Evolutionary conservation across 768 basidiomycete species (phyloP).

Genomic region (Crepidotus variabilis): DNA sequence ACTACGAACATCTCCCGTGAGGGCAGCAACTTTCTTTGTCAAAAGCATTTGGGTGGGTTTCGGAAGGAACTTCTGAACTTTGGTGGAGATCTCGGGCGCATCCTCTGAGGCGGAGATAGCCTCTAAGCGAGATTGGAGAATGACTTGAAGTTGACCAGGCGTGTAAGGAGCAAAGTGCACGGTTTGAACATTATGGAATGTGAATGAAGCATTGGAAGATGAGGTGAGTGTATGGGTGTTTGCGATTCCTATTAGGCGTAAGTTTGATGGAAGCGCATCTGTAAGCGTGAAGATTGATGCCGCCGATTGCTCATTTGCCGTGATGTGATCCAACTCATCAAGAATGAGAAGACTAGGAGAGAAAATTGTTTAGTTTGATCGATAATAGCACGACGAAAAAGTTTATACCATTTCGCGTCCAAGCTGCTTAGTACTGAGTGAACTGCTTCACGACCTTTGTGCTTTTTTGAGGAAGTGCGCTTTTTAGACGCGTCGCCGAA

Average conservation of each 20-base stretch:
- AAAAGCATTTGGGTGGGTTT: slow-evolving; percentile 61
- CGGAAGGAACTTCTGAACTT: slow-evolving; percentile 56
- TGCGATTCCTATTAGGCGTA: slow-evolving; percentile 82
- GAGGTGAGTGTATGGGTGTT: slow-evolving; percentile 84
- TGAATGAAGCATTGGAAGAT: slow-evolving; percentile 30
- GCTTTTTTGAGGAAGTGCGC: slow-evolving; percentile 34
- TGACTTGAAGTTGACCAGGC: slow-evolving; percentile 62
- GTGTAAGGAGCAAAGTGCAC: slow-evolving; percentile 83
- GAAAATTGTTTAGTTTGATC: not conserved
- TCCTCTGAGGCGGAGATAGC: slow-evolving; percentile 37
- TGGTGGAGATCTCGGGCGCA: slow-evolving; percentile 25
- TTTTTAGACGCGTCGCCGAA: slow-evolving; percentile 34
- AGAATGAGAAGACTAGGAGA: slow-evolving; percentile 64
- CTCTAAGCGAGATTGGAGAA: slow-evolving; percentile 62
- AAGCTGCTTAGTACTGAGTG: slow-evolving; percentile 39
- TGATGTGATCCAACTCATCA: slow-evolving; percentile 85
- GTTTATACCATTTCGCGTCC: slow-evolving; percentile 49
- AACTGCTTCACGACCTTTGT: slow-evolving; percentile 46
- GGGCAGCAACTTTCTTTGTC: slow-evolving; percentile 75
- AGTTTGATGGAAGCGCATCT: slow-evolving; percentile 40
- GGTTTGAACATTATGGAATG: slow-evolving; percentile 47
- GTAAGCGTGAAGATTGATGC: slow-evolving; percentile 67
- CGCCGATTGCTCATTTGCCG: slow-evolving; percentile 54
- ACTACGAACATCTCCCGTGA: slow-evolving; percentile 80
- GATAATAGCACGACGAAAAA: not conserved